Percentiles rank a stretch among this genome's conserved stretches.
Evolutionary conservation across 352 stramenopile species (phyloP).

Genomic region (Phytopythium oedochilum): DNA sequence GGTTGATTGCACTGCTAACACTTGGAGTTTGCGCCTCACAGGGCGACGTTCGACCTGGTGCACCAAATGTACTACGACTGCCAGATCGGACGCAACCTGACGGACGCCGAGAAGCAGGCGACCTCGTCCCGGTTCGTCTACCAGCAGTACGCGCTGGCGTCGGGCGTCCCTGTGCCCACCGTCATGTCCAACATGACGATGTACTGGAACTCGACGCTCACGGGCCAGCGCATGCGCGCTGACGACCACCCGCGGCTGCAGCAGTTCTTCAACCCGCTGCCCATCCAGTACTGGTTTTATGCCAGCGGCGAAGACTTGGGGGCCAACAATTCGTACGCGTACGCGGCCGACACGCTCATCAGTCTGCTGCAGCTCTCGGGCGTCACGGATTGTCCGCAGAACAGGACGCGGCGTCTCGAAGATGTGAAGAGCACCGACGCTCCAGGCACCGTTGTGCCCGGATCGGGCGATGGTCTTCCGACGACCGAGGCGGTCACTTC

Average conservation of each 20-base stretch:
- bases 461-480: not conserved
- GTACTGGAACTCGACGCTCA: slow-evolving; percentile 25
- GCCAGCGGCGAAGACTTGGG: slow-evolving; percentile 44
- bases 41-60: slow-evolving; percentile 52
- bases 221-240: slow-evolving; percentile 16
- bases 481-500: not conserved
- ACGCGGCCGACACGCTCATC: slow-evolving; percentile 48
- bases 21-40: slow-evolving; percentile 11
- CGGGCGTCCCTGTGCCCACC: slow-evolving; percentile 12
- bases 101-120: slow-evolving; percentile 40
- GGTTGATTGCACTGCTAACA: not conserved
- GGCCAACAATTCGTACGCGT: slow-evolving; percentile 48
- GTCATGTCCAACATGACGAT: slow-evolving; percentile 41
- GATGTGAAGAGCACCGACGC: not conserved
- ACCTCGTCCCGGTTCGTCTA: slow-evolving; percentile 36
- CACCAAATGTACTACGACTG: slow-evolving; percentile 66
- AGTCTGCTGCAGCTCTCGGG: slow-evolving; percentile 21
- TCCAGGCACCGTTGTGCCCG: not conserved
- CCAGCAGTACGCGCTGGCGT: slow-evolving; percentile 12
- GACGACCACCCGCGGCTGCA: slow-evolving; percentile 38
- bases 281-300: slow-evolving; percentile 60
- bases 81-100: slow-evolving; percentile 50
- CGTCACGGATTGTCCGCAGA: slow-evolving; percentile 33
- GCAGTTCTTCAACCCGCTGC: slow-evolving; percentile 46
- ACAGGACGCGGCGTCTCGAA: slow-evolving; percentile 20